Conservation (phyloP, 805 yeast species). For the Barnettozyma populi region DNA sequence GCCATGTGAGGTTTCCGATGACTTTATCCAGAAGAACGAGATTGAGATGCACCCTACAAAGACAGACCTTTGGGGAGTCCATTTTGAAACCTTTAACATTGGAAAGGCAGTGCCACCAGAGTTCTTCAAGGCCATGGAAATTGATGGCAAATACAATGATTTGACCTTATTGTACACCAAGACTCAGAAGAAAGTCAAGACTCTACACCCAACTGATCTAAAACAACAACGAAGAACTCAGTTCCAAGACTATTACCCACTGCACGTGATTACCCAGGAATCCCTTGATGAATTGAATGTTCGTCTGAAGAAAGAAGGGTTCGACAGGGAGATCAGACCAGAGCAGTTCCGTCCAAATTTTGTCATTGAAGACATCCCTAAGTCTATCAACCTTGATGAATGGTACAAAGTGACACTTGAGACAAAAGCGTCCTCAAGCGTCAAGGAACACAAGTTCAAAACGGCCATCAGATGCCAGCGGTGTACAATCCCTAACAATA, state of each 20-base stretch:
- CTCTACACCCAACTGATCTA: conserved; percentile 15
- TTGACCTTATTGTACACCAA: conserved; percentile 16
- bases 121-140: conserved; percentile 16
- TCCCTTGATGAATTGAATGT: conserved; percentile 13
- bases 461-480: conserved; percentile 18
- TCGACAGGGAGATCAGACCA: conserved; percentile 10
- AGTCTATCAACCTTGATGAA: conserved; percentile 9
- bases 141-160: conserved; percentile 11
- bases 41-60: conserved; percentile 2
- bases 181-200: conserved; percentile 15
- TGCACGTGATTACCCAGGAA: conserved; percentile 13
- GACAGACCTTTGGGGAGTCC: conserved; percentile 19
- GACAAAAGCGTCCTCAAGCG: not conserved
- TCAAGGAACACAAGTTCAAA: conserved; percentile 10
- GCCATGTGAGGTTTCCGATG: conserved; percentile 16
- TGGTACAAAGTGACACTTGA: conserved; percentile 12
- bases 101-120: conserved; percentile 19
- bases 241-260: conserved; percentile 23
- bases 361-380: conserved; percentile 7
- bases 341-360: conserved; percentile 21
- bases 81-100: conserved; percentile 13
- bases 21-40: conserved; percentile 13
- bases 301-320: conserved; percentile 4
- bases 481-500: conserved; percentile 20
- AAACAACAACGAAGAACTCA: conserved; percentile 10